phyloP scores from a whole-genome alignment of 345 rosid species.

The Populus pruinosa region DNA sequence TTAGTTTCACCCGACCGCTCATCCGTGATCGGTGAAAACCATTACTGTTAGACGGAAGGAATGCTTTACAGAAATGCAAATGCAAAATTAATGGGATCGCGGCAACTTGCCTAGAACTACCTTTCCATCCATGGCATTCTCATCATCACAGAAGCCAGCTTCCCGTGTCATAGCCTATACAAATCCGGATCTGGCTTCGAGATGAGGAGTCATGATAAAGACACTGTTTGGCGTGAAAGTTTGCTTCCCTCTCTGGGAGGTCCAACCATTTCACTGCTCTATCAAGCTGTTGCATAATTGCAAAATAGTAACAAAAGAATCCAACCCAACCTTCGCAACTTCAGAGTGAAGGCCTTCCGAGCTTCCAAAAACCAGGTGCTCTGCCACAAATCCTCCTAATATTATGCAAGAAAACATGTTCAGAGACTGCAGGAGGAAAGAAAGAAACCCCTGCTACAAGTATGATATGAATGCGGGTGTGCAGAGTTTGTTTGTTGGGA shows the following conservation, averaged over 20 bases:
- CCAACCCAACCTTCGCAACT: constrained; percentile 36
- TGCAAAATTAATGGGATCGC: no score
- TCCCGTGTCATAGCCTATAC: constrained; percentile 44
- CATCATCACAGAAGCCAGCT: constrained; percentile 38
- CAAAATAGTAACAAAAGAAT: not conserved
- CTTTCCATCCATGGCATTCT: constrained; percentile 18
- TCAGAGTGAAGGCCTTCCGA: constrained; percentile 50
- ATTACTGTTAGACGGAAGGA: not conserved
- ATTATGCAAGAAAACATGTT: constrained; percentile 47
- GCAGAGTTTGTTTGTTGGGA: not conserved
- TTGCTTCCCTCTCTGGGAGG: constrained; percentile 26
- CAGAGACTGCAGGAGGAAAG: constrained; percentile 25
- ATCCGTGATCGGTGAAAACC: not conserved
- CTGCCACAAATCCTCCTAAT: constrained; percentile 56
- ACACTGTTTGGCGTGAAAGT: constrained; percentile 37
- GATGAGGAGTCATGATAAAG: constrained; percentile 23
- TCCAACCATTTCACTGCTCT: constrained; percentile 37
- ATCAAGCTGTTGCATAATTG: constrained; percentile 34
- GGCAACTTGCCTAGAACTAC: not conserved
- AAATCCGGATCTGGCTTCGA: constrained; percentile 27
- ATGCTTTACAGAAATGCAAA: not conserved
- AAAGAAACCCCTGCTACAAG: not conserved
- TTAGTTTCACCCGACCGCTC: no score
- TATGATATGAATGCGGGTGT: not conserved
- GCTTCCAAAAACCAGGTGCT: constrained; percentile 41